Evolutionary conservation across 2,329 filamentous ascomycete genomes (phyloP).

Genomic region (Dendryphion nanum): DNA sequence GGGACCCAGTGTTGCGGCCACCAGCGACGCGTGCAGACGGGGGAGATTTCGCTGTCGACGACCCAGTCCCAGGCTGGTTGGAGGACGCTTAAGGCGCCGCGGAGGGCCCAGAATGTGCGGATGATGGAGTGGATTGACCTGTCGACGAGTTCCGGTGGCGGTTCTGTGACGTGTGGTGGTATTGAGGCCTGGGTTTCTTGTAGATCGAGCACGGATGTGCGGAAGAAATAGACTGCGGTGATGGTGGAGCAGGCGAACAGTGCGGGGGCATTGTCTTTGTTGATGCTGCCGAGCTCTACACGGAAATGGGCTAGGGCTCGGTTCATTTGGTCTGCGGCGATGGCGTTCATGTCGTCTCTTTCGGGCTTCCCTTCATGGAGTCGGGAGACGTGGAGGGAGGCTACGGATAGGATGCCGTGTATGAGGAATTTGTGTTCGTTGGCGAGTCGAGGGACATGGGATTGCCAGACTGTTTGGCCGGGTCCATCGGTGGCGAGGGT

Average conservation of each 20-base stretch:
- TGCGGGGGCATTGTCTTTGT: constrained; percentile 43
- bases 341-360: constrained; percentile 23
- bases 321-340: constrained; percentile 35
- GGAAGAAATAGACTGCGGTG: constrained; percentile 35
- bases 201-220: constrained; percentile 29
- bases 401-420: constrained; percentile 46
- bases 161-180: constrained; percentile 12
- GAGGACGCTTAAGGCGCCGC: constrained; percentile 30
- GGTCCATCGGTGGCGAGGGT: constrained; percentile 29
- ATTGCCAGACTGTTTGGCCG: constrained; percentile 33
- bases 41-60: constrained; percentile 22
- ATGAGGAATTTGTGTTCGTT: constrained; percentile 45
- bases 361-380: constrained; percentile 26
- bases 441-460: constrained; percentile 38
- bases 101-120: constrained; percentile 27
- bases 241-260: constrained; percentile 37
- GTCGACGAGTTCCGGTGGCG: constrained; percentile 20
- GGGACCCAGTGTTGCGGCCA: constrained; percentile 27
- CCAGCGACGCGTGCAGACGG: constrained; percentile 30
- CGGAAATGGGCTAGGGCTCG: constrained; percentile 30
- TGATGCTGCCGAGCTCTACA: constrained; percentile 31
- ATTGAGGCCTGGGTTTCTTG: constrained; percentile 27
- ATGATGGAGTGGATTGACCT: constrained; percentile 26
- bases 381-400: constrained; percentile 46
- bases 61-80: constrained; percentile 33